Conservation (phyloP, 768 basidiomycete species). For the Pleurotus djamor region DNA sequence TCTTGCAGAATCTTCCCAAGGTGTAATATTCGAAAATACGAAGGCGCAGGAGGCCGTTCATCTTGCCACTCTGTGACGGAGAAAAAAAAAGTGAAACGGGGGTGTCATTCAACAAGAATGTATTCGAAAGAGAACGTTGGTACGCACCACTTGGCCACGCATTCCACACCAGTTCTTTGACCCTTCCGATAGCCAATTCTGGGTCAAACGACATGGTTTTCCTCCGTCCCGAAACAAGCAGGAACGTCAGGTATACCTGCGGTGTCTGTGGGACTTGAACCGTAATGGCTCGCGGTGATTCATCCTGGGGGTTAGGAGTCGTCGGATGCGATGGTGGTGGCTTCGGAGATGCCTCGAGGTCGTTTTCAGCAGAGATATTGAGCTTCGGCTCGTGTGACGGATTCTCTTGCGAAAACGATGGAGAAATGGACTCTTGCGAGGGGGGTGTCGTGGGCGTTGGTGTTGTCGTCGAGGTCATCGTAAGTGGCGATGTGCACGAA, state of each 20-base stretch:
- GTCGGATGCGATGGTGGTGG: constrained; percentile 12
- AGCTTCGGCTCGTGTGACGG: constrained; percentile 6
- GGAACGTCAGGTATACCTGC: constrained; percentile 66
- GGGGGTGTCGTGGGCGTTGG: too few relatives aligned
- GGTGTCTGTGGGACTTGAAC: constrained; percentile 51
- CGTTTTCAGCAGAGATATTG: constrained; percentile 13
- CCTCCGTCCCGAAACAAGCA: constrained; percentile 67
- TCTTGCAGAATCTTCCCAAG: constrained; percentile 82
- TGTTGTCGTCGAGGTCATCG: too few relatives aligned
- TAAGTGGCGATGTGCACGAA: too few relatives aligned
- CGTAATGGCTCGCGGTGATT: neutral
- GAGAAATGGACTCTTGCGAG: too few relatives aligned
- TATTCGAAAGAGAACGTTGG: neutral
- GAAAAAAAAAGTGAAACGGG: neutral
- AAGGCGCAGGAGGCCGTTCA: constrained; percentile 74
- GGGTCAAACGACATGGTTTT: constrained; percentile 76
- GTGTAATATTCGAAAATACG: constrained; percentile 73
- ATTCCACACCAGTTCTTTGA: constrained; percentile 85
- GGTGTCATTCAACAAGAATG: neutral
- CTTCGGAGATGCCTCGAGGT: constrained; percentile 6
- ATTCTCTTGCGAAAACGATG: too few relatives aligned
- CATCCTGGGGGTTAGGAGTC: constrained; percentile 10
- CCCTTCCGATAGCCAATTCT: constrained; percentile 69
- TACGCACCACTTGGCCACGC: constrained; percentile 71
- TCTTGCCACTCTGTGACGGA: constrained; percentile 65